Percentiles rank a stretch among this genome's conserved stretches.
These are phyloP conservation scores for Apiotrichum brassicae DNA, from an alignment of 1,284 basidiomycete species.

Conservation along the genomic window DNA sequence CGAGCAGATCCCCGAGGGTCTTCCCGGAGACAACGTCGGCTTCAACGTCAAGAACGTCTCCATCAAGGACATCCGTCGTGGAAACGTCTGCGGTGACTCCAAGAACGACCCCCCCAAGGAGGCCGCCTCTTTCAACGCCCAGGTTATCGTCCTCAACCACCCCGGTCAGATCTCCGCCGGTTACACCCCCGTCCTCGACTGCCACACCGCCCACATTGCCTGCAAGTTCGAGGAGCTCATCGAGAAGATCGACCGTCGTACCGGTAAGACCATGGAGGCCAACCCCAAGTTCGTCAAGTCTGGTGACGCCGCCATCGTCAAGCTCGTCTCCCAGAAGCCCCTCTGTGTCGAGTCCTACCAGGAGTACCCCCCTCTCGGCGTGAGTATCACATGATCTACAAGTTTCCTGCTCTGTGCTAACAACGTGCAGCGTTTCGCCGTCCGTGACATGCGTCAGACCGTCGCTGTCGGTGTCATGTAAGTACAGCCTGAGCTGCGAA, in stretches of 20 bases:
- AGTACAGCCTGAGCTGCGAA: no score
- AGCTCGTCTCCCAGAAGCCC: conserved; percentile 61
- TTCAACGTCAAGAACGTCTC: conserved; percentile 86
- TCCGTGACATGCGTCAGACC: conserved; percentile 85
- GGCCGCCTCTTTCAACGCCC: conserved; percentile 98
- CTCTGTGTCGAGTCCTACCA: conserved; percentile 91
- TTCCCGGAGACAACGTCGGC: conserved; percentile 93
- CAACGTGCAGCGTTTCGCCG: conserved; percentile 90
- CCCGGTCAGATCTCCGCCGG: conserved; percentile 93
- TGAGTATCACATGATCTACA: no score
- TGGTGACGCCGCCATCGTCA: conserved; percentile 89
- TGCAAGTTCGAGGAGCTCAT: conserved; percentile 98
- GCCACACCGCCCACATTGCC: conserved; percentile 99
- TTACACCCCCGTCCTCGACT: conserved; percentile 92
- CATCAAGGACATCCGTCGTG: conserved; percentile 99
- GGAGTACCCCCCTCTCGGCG: conserved; percentile 95
- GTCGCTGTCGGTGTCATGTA: conserved; percentile 63
- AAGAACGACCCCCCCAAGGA: conserved; percentile 99
- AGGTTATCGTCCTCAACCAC: conserved; percentile 99
- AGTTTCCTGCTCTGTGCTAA: no score
- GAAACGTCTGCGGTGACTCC: conserved; percentile 97
- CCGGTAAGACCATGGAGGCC: conserved; percentile 59
- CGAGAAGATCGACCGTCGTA: conserved; percentile 99
- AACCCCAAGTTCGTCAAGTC: conserved; percentile 96
- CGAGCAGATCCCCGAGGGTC: conserved; percentile 93